A percentile compares a stretch with the other conserved stretches of the same genome.
These are phyloP conservation scores for Pyrenophora tritici-repentis DNA, from an alignment of 2,329 filamentous ascomycete species.

Conservation along the genomic window DNA sequence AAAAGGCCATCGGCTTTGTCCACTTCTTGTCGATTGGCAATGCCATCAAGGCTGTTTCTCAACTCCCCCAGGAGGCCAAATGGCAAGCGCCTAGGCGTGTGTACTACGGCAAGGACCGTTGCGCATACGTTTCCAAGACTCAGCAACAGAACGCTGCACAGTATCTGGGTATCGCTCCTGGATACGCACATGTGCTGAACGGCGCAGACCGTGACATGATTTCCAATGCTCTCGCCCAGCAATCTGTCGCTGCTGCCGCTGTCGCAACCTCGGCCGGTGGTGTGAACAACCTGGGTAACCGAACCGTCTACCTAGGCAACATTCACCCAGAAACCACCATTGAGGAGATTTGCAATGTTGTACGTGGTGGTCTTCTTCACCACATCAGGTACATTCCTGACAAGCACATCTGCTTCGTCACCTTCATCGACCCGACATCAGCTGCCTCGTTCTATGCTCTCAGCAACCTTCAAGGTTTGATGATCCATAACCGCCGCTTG, in stretches of 20 bases:
- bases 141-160: constrained; percentile 99
- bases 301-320: constrained; percentile 97
- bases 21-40: constrained; percentile 98
- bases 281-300: constrained; percentile 95
- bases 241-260: constrained; percentile 94
- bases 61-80: constrained; percentile 93
- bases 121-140: constrained; percentile 98
- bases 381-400: constrained; percentile 99
- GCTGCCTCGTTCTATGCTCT: constrained; percentile 97
- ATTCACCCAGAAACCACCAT: constrained; percentile 99
- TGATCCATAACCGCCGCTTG: constrained; percentile 97
- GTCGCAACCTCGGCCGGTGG: constrained; percentile 96
- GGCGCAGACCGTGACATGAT: constrained; percentile 96
- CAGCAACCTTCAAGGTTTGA: constrained; percentile 94
- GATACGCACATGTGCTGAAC: constrained; percentile 94
- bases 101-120: constrained; percentile 98
- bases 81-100: constrained; percentile 96
- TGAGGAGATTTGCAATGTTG: constrained; percentile 99
- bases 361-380: constrained; percentile 90
- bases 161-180: constrained; percentile 94
- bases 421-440: constrained; percentile 97
- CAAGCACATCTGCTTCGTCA: constrained; percentile 99
- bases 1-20: constrained; percentile 97
- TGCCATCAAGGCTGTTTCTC: constrained; percentile 95
- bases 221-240: constrained; percentile 92